phyloP scores from a whole-genome alignment of 495 filamentous ascomycete genomes.

The Hypoxylon perforatum region DNA sequence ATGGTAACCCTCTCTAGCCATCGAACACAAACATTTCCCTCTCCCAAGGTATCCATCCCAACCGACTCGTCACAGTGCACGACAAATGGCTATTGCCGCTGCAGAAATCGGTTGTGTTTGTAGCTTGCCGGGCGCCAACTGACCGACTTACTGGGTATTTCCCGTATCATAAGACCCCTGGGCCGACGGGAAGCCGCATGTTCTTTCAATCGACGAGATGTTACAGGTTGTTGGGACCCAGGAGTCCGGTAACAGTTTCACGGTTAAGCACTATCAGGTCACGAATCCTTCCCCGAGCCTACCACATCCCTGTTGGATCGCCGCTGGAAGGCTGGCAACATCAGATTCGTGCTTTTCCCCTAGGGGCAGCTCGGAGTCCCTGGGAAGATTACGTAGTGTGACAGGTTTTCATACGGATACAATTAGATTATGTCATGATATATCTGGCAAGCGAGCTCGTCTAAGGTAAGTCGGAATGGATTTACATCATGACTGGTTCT shows the following conservation, averaged over 20 bases:
- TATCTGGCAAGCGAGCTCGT: constrained; percentile 3
- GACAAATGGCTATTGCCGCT: constrained; percentile 29
- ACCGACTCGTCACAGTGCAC: neutral
- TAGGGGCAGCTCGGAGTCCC: constrained; percentile 15
- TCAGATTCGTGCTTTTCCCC: constrained; percentile 7
- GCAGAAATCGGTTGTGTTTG: constrained; percentile 35
- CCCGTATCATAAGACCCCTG: constrained; percentile 36
- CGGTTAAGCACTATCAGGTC: constrained; percentile 37
- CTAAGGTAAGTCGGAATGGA: constrained; percentile 21
- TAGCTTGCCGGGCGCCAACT: constrained; percentile 33
- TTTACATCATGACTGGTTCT: constrained; percentile 25
- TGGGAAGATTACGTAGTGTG: constrained; percentile 9
- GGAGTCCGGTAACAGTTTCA: constrained; percentile 47
- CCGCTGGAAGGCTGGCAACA: constrained; percentile 12
- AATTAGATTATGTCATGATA: constrained; percentile 19
- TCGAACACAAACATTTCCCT: constrained; percentile 6
- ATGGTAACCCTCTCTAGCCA: constrained; percentile 22
- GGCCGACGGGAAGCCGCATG: constrained; percentile 34
- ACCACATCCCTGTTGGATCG: constrained; percentile 23
- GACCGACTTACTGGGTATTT: constrained; percentile 25
- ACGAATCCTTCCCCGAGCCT: constrained; percentile 27
- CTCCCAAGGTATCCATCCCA: neutral
- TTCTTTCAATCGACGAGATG: constrained; percentile 25
- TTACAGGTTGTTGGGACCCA: constrained; percentile 45
- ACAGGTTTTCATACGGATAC: constrained; percentile 12